Base-by-base conservation (phyloP, 192 early-diverging fungal species). In the Hyaloraphidium curvatum region DNA sequence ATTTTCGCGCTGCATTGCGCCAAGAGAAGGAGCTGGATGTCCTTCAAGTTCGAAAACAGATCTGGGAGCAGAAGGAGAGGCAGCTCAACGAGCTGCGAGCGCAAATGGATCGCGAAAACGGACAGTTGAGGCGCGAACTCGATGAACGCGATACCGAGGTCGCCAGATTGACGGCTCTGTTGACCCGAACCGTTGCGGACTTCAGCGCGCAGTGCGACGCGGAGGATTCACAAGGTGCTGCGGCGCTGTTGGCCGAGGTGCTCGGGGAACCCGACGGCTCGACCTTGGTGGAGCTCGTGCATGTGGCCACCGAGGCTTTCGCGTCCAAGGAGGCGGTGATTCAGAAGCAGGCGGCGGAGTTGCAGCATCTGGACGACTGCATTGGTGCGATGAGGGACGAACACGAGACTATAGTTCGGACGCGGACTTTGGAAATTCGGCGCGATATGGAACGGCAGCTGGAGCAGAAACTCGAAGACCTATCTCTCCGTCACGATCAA, bases 11-110 rank as follows among this genome's bases (percentile, higher is more conserved):
- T n/a, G 56, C 30, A 7, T 28, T 73, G 19, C 31, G 60, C 25
- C 57, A 55, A 13, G 67, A 73, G 59, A 69, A 73, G 50, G 71
- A 70, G 23, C 52, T 73, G 14, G 67, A 73, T 30, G 54, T 73
- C n/a, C 59, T 73, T 13, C 60, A 16, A 0, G 40, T 69, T 21
- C 63, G 63, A 22, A 70, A 71, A 14, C 59, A 73, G 23, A 53
- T 73, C 0, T 39, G 58, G 37, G 54, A 54, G 31, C 60, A 69
- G 52, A 73, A 73, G 51, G 71, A 73, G 41, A 52, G 52, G 16
- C 54, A 67, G 43, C 60, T 73, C 27, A 30, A 63, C 19, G 63
- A 60, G 21, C 48, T 68, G 19, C 53, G 63, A 2, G 33, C 28
- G 0, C 62, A 65, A 31, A 54, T 68, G 56, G 28, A 39, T 5